phyloP scores from a whole-genome alignment of 768 basidiomycete genomes.

The Suillus plorans region DNA sequence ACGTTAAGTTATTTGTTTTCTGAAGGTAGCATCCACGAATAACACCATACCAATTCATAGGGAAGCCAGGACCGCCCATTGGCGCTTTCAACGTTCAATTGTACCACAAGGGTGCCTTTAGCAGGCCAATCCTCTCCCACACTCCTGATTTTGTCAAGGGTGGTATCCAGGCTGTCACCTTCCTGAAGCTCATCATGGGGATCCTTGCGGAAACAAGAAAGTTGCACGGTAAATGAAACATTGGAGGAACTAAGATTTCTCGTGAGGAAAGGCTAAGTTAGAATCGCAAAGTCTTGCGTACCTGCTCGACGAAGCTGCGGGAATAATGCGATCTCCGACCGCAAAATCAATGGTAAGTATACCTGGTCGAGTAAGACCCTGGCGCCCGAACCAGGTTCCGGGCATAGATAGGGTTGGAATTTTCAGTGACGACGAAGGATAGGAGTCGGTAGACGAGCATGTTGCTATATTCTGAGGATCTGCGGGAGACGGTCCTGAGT shows the following conservation, averaged over 20 bases:
- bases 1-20: not conserved
- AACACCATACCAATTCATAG: constrained; percentile 37
- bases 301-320: constrained; percentile 1
- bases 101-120: constrained; percentile 44
- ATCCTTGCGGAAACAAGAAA: constrained; percentile 21
- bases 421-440: not conserved
- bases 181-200: not conserved
- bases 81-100: constrained; percentile 40
- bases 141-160: constrained; percentile 8
- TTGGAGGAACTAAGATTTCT: not conserved
- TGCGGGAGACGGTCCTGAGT: too few species aligned
- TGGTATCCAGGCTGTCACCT: not conserved
- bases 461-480: not conserved
- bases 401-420: constrained; percentile 15
- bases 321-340: constrained; percentile 22
- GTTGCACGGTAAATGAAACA: constrained; percentile 7
- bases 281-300: not conserved
- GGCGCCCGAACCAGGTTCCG: constrained; percentile 27
- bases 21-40: not conserved
- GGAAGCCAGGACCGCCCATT: constrained; percentile 44
- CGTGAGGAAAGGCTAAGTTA: not conserved
- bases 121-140: constrained; percentile 39
- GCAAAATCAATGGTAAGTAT: constrained; percentile 23
- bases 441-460: not conserved
- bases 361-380: constrained; percentile 18